phyloP scores from a whole-genome alignment of 1,284 basidiomycete species.

The Cryptococcus sp. region DNA sequence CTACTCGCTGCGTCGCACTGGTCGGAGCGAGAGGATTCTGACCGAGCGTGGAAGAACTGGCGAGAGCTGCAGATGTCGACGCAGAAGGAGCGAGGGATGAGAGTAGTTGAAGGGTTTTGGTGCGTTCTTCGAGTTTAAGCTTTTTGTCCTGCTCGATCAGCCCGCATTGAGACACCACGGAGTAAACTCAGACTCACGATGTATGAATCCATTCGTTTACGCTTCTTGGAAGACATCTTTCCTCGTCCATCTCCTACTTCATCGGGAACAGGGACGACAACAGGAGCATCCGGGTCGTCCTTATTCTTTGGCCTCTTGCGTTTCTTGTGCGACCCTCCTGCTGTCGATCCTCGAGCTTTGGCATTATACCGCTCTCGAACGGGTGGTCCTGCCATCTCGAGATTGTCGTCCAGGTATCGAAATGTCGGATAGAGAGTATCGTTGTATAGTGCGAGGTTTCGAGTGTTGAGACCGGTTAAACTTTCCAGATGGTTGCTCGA shows the following conservation, averaged over 20 bases:
- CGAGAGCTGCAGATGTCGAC: slow-evolving; percentile 24
- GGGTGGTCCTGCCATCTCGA: slow-evolving; percentile 41
- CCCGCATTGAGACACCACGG: slow-evolving; percentile 32
- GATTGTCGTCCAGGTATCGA: too few species aligned
- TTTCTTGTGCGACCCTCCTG: slow-evolving; percentile 43
- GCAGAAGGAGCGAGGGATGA: slow-evolving; percentile 29
- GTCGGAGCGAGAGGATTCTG: slow-evolving; percentile 42
- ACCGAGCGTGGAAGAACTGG: slow-evolving; percentile 33
- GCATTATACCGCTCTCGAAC: slow-evolving; percentile 42
- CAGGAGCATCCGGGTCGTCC: slow-evolving; percentile 36
- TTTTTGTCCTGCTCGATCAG: slow-evolving; percentile 37
- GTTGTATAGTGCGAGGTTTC: background rate
- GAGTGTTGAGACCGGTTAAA: too few species aligned
- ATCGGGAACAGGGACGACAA: slow-evolving; percentile 34
- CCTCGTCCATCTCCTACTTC: slow-evolving; percentile 31
- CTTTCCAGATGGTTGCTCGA: too few species aligned
- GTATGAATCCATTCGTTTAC: slow-evolving; percentile 46
- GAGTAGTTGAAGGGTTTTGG: slow-evolving; percentile 38
- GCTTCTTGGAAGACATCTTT: slow-evolving; percentile 45
- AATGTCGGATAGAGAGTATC: background rate
- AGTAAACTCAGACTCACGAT: slow-evolving; percentile 57
- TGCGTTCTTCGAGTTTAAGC: slow-evolving; percentile 40
- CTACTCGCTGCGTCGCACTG: slow-evolving; percentile 55
- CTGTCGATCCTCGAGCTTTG: slow-evolving; percentile 42
- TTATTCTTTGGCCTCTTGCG: slow-evolving; percentile 27